A percentile compares a stretch with the other conserved stretches of the same genome.
phyloP scores from a whole-genome alignment of 805 yeast genomes.

The Dipodascus albidus region DNA sequence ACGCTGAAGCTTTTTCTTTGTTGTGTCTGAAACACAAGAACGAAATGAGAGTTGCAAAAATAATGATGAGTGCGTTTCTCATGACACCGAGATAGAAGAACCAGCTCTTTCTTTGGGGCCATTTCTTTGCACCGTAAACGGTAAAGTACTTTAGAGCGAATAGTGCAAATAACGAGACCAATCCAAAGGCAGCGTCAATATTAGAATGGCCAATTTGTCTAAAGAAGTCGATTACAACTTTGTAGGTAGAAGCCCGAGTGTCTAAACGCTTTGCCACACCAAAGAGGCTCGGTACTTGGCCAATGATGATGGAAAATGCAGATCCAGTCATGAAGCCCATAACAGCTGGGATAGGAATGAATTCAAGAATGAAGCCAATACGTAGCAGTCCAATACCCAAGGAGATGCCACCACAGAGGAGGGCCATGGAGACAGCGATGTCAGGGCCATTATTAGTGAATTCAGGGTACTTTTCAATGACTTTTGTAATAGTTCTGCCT shows the following conservation, averaged over 20 bases:
- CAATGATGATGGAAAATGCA: slow-evolving; percentile 68
- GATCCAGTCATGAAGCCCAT: slow-evolving; percentile 94
- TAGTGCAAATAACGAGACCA: slow-evolving; percentile 60
- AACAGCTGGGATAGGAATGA: slow-evolving; percentile 84
- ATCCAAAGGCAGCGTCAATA: slow-evolving; percentile 82
- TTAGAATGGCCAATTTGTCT: slow-evolving; percentile 59
- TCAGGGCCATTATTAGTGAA: slow-evolving; percentile 42
- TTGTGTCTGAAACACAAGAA: slow-evolving; percentile 58
- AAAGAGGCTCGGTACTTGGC: slow-evolving; percentile 81
- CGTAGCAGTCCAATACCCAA: slow-evolving; percentile 73
- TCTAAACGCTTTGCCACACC: slow-evolving; percentile 57
- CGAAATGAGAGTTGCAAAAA: slow-evolving; percentile 72
- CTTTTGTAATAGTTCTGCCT: slow-evolving; percentile 61
- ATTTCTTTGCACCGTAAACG: slow-evolving; percentile 48
- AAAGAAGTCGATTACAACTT: slow-evolving; percentile 58
- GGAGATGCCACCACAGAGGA: slow-evolving; percentile 79
- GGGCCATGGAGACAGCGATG: slow-evolving; percentile 70
- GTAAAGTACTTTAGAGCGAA: slow-evolving; percentile 60
- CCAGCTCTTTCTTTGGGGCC: slow-evolving; percentile 42
- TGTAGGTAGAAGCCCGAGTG: slow-evolving; percentile 61
- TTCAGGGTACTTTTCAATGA: slow-evolving; percentile 38
- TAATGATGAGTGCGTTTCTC: slow-evolving; percentile 71
- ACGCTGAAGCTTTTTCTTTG: slow-evolving; percentile 37
- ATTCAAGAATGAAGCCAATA: slow-evolving; percentile 79
- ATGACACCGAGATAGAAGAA: slow-evolving; percentile 67